Base-by-base conservation (phyloP, 192 early-diverging fungal genomes). In the Coemansia sp. region DNA sequence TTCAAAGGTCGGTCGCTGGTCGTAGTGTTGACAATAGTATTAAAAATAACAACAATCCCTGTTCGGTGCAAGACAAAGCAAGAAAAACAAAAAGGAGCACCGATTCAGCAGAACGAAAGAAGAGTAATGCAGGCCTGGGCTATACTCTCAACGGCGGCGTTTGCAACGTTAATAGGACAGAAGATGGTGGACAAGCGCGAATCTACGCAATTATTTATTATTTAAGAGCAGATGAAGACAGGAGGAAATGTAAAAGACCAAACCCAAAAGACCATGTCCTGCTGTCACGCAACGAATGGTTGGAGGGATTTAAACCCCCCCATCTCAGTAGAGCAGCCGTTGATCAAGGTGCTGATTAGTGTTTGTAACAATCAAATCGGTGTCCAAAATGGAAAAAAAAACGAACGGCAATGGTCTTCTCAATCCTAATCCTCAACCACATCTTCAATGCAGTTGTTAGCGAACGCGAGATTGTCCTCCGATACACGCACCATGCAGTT, bases 401-500 rank as follows among this genome's bases (percentile, higher is more conserved):
- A 32, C 2, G 32, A 32, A 32, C 32, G 32, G 32, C 32, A 32
- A 4, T 2, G 1, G 32, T 32, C 32, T 32, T 32, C 4, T 32
- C 32, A 32, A 32, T 32, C 32, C 32, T 32, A 2, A 32, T 32
- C 32, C 32, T 32, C 32, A 32, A 4, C 32, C 32, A 1, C 32
- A 32, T 32, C 32, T 32, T 32, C 32, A 2, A 32, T 32, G 4
- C 32, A 32, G 32, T 32, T 32, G 32, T 32, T 32, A 32, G 32
- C 32, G 32, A 32, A 32, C 4, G 32, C 32, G 32, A 32, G 72
- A 49, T 64, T 69, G 65, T 81, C 78, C 67, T 71, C 66, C 6
- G 66, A 58, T 7, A 83, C 71, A 0, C 67, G 80, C 39, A 14
- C 64, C 65, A 77, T 70, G 69, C 80, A 83, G 7, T 65, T 67